These are phyloP conservation scores for Paxillus involutus DNA, from an alignment of 768 basidiomycete genomes.

Conservation along the genomic window DNA sequence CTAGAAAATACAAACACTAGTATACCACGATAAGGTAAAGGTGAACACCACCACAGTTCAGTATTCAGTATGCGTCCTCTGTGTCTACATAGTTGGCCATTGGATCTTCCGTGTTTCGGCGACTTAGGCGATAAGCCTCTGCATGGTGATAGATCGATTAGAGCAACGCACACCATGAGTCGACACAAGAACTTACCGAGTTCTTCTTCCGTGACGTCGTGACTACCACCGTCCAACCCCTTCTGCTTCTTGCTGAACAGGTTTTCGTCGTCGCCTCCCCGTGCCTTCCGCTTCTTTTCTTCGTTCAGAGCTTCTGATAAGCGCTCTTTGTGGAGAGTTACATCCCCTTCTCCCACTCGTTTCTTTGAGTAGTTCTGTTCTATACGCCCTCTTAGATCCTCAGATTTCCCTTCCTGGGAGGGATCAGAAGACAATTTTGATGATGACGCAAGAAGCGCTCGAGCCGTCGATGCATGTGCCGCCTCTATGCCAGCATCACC, in stretches of 20 bases:
- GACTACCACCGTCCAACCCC: constrained; percentile 46
- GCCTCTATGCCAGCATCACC: constrained; percentile 84
- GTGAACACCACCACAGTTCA: neutral
- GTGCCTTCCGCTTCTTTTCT: constrained; percentile 75
- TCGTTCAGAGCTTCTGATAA: constrained; percentile 71
- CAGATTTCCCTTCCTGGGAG: constrained; percentile 29
- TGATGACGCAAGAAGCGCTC: constrained; percentile 55
- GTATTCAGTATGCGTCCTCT: constrained; percentile 31
- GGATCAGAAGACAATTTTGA: constrained; percentile 27
- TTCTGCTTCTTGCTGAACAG: constrained; percentile 62
- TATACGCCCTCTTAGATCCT: constrained; percentile 37
- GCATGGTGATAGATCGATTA: constrained; percentile 19
- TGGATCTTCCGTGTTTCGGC: constrained; percentile 75
- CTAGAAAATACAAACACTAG: neutral
- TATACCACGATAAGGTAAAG: neutral
- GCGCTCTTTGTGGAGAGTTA: constrained; percentile 70
- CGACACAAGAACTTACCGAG: constrained; percentile 51
- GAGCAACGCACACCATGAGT: constrained; percentile 1
- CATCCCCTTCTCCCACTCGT: constrained; percentile 77
- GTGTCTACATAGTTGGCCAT: constrained; percentile 90
- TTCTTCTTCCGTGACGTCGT: constrained; percentile 89
- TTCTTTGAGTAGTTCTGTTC: constrained; percentile 79
- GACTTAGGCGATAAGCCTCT: constrained; percentile 91
- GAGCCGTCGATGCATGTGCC: constrained; percentile 70
- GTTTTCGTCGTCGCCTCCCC: constrained; percentile 54